Base-by-base conservation (phyloP, 148 eudicot genomes). In the Beta vulgaris region DNA sequence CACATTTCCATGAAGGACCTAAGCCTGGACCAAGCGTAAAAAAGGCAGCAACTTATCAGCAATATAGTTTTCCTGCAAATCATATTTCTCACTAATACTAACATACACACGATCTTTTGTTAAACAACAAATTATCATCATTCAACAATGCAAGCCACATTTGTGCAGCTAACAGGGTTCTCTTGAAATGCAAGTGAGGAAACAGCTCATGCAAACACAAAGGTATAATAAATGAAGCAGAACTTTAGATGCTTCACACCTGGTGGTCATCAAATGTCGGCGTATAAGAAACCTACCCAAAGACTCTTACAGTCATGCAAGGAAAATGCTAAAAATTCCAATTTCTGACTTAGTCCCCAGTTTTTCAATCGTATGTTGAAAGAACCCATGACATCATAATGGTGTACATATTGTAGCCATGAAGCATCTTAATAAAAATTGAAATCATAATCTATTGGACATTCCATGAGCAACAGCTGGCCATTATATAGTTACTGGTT, bases 1-100 rank as follows among this genome's bases (percentile, higher is more conserved):
- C 98, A 95, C 85, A 95, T 82, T 81, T 95, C 98, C 97, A 95
- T 95, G 76, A 92, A 87, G 34, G 98, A 87, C 80, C 98, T 82
- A 75, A 95, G 97, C 83, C 98, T 95, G 88, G 63, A 83, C 67
- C 71, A 81, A 15, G 55, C 61, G 57, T 43, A 21, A 65, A 21
- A 35, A 25, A 31, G 55, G 55, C 15, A 15, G 58, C 31, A 62
- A 26, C 64, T 15, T 25, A 43, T 76, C 39, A 26, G 73, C 68
- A 43, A 34, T 18, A 7, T 31, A 26, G 34, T 21, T 55, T 23
- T 19, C 7, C 8, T 43, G 29, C 51, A 42, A 13, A 63, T 18
- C 29, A 5, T 29, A 37, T 74, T 37, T 36, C 69, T 36, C 63
- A 37, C 8, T 23, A 32, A 23, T 35, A 57, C 5, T 57, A 16